phyloP scores from a whole-genome alignment of 805 yeast genomes.

The Kodamaea kaohsiungensis region DNA sequence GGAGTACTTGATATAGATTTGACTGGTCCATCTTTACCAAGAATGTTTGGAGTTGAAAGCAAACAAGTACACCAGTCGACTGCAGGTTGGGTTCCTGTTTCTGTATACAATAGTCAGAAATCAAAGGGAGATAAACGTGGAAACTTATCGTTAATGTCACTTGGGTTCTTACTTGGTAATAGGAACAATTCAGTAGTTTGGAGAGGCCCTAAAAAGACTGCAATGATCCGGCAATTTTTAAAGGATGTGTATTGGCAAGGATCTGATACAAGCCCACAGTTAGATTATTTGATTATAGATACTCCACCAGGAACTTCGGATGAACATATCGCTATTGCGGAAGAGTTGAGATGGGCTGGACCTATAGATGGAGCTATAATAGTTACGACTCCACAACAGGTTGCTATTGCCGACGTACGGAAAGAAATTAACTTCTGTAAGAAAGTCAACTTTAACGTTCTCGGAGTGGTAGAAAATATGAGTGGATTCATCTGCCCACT shows the following conservation, averaged over 20 bases:
- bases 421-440: slow-evolving; percentile 91
- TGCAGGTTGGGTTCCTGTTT: slow-evolving; percentile 92
- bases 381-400: slow-evolving; percentile 95
- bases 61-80: slow-evolving; percentile 78
- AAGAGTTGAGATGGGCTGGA: slow-evolving; percentile 67
- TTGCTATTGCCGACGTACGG: slow-evolving; percentile 90
- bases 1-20: slow-evolving; percentile 94
- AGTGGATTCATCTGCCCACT: slow-evolving; percentile 94
- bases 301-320: slow-evolving; percentile 99
- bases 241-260: slow-evolving; percentile 81
- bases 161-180: slow-evolving; percentile 83
- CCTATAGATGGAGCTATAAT: slow-evolving; percentile 88
- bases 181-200: slow-evolving; percentile 92
- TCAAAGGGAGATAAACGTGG: slow-evolving; percentile 27
- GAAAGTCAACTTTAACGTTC: slow-evolving; percentile 74
- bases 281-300: slow-evolving; percentile 81
- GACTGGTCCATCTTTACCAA: slow-evolving; percentile 94
- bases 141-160: slow-evolving; percentile 68
- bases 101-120: slow-evolving; percentile 23
- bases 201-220: slow-evolving; percentile 98
- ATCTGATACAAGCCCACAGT: slow-evolving; percentile 47
- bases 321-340: slow-evolving; percentile 96
- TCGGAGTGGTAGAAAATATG: slow-evolving; percentile 96
- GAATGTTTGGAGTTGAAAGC: slow-evolving; percentile 91
- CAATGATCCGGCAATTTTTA: slow-evolving; percentile 93